Conservation (phyloP, 768 basidiomycete species). For the Rhodotorula babjevae region DNA sequence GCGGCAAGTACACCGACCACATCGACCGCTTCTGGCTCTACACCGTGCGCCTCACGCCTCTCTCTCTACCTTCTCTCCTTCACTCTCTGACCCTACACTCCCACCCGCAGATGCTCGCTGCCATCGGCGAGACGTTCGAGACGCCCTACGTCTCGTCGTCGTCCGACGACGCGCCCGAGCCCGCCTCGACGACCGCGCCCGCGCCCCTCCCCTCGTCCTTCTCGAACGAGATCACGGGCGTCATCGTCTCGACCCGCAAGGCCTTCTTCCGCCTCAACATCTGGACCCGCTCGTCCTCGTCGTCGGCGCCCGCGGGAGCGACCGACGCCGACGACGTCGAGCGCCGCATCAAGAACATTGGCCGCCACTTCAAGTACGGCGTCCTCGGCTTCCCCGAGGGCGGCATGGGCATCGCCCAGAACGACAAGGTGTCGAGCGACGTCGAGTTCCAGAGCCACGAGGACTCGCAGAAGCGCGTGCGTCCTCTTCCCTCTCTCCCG, state of each 20-base stretch:
- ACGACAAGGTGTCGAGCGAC: conserved; percentile 41
- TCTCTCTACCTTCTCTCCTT: conserved; percentile 24
- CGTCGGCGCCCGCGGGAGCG: too few species aligned
- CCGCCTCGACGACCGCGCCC: conserved; percentile 50
- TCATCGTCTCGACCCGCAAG: conserved; percentile 89
- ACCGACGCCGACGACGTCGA: conserved; percentile 52
- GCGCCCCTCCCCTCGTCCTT: conserved; percentile 55
- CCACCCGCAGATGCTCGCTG: conserved; percentile 81
- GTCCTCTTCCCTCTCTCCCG: neutral
- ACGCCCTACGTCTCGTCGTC: conserved; percentile 56
- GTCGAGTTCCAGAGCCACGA: conserved; percentile 44
- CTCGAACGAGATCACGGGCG: conserved; percentile 61
- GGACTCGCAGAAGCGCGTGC: conserved; percentile 38
- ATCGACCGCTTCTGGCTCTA: conserved; percentile 98
- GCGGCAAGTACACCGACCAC: conserved; percentile 76
- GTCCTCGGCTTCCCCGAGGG: conserved; percentile 64
- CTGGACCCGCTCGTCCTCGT: conserved; percentile 73
- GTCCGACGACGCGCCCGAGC: conserved; percentile 46
- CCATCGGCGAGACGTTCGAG: conserved; percentile 98
- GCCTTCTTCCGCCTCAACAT: conserved; percentile 95
- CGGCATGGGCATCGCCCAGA: conserved; percentile 19
- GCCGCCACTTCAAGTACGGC: conserved; percentile 73
- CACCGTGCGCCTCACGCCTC: conserved; percentile 58
- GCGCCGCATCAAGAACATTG: conserved; percentile 43
- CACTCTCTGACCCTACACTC: too few species aligned